A percentile compares a stretch with the other conserved stretches of the same genome.
Conservation (phyloP, 192 early-diverging fungal species). For the Irineochytrium annulatum region DNA sequence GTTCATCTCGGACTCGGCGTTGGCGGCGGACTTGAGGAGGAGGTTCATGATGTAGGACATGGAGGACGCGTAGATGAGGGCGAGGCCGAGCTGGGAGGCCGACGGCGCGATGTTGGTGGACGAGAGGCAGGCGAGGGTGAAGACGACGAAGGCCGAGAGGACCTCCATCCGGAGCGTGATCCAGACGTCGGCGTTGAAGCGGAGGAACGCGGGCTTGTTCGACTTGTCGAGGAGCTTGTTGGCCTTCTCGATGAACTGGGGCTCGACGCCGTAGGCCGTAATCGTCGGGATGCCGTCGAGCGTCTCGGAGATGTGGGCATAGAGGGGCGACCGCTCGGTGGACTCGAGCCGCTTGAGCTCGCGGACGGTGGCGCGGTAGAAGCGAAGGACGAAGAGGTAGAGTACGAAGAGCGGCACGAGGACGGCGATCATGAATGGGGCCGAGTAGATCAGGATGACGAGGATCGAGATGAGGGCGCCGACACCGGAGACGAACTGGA, state of each 20-base stretch:
- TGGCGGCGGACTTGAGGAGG: constrained; percentile 9
- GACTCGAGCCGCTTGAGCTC: constrained; percentile 34
- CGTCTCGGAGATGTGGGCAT: constrained; percentile 55
- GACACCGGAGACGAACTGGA: constrained; percentile 10
- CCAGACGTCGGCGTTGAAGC: constrained; percentile 16
- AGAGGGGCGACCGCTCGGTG: constrained; percentile 29
- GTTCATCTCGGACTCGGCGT: constrained; percentile 16
- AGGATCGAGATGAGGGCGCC: constrained; percentile 11
- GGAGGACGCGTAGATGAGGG: constrained; percentile 1
- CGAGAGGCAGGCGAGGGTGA: constrained; percentile 7
- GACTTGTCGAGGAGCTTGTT: constrained; percentile 7
- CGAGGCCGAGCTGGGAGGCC: not conserved
- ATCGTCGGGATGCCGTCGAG: constrained; percentile 79
- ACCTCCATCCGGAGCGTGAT: constrained; percentile 16
- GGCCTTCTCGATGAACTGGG: constrained; percentile 14
- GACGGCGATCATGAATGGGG: constrained; percentile 4
- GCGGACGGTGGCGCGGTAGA: constrained; percentile 21
- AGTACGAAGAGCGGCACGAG: constrained; percentile 26
- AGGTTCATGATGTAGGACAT: too few relatives aligned
- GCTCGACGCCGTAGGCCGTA: constrained; percentile 60
- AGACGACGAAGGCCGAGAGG: constrained; percentile 14
- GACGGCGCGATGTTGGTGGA: not conserved
- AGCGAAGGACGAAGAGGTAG: constrained; percentile 11
- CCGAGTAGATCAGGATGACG: constrained; percentile 7
- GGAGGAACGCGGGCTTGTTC: constrained; percentile 8